A percentile compares a stretch with the other conserved stretches of the same genome.
Conservation (phyloP, 1,284 basidiomycete genomes). For the Schizopora paradoxa region DNA sequence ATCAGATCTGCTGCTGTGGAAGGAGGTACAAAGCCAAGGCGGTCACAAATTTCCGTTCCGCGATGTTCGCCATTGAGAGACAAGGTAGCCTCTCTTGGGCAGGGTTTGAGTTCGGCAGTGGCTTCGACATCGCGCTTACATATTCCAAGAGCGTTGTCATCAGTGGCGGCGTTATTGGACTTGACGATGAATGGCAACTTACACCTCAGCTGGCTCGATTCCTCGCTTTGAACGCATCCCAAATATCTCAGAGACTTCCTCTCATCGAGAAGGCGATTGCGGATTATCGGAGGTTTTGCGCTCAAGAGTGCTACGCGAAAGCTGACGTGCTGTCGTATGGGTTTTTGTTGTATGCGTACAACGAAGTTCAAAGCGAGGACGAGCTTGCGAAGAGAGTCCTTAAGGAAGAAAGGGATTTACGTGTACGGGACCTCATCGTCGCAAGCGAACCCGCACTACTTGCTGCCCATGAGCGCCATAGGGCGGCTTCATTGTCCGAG, state of each 20-base stretch:
- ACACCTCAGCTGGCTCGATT: slow-evolving; percentile 62
- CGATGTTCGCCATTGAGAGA: slow-evolving; percentile 51
- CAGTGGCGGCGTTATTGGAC: slow-evolving; percentile 54
- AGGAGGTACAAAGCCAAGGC: slow-evolving; percentile 44
- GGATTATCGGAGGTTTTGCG: slow-evolving; percentile 50
- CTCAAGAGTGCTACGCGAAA: slow-evolving; percentile 52
- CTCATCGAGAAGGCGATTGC: slow-evolving; percentile 45
- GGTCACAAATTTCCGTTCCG: slow-evolving; percentile 44
- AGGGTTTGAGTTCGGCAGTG: slow-evolving; percentile 59
- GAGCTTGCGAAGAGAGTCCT: slow-evolving; percentile 43
- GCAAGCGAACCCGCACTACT: slow-evolving; percentile 45
- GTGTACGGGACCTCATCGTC: slow-evolving; percentile 51
- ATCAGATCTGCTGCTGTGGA: slow-evolving; percentile 38
- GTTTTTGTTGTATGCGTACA: slow-evolving; percentile 63
- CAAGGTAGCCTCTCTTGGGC: slow-evolving; percentile 54
- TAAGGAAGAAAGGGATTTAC: slow-evolving; percentile 45
- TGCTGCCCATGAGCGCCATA: slow-evolving; percentile 54
- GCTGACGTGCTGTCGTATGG: slow-evolving; percentile 53
- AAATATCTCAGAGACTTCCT: slow-evolving; percentile 43
- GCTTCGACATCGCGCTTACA: slow-evolving; percentile 59
- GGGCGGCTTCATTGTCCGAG: slow-evolving; percentile 45
- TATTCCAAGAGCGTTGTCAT: slow-evolving; percentile 52
- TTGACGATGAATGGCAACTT: slow-evolving; percentile 64
- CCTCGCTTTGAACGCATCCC: slow-evolving; percentile 52
- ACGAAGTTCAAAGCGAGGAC: slow-evolving; percentile 43